Evolutionary conservation across 208 protist genomes (phyloP), one percentile per base, ranked within the genome.

Genomic region (Naegleria fowleri): DNA sequence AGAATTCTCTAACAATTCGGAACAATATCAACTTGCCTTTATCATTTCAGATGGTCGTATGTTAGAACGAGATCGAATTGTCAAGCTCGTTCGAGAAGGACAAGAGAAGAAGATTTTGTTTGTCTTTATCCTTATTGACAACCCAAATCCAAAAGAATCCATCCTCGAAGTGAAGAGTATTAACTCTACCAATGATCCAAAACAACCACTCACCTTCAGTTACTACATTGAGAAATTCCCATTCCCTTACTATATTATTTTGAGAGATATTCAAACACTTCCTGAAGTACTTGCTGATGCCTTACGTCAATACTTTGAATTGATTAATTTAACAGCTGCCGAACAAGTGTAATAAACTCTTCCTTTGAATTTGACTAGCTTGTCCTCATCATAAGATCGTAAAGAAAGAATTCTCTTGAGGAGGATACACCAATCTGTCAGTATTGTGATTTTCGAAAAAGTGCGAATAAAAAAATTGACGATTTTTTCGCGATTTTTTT

Each of bases 171-270:
- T 90, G 0, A 90, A 97, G 90, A 93, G 96, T 58, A 95, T 98
- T 40, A 95, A 97, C 91, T 98, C 97, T 88, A 93, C 90, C 48
- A 13, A 19, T 36, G 67, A 79, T 79, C 93, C 91, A 55, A 94
- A 95, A 88, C 95, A 95, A 19, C 96, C 96, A 83, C 94, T 99
- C 15, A 93, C 97, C 86, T 95, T 96, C 16, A 96, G 93, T 9
- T 93, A 95, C 0, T 99, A 99, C 95, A 98, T 99, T 95, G 98
- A 99, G 90, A 95, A 97, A 79, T 99, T 99, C 93, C 99, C 99
- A 55, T 99, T 99, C 92, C 98, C 98, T 29, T 99, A 99, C 94
- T 99, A 99, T 93, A 94, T 99, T 22, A 95, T 99, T 85, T 95
- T 99, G 52, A 95, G 98, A 90, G 97, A 99, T 75, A 95, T 99